Conservation (phyloP, 306 rosid species). For the Cicer cuneatum region DNA sequence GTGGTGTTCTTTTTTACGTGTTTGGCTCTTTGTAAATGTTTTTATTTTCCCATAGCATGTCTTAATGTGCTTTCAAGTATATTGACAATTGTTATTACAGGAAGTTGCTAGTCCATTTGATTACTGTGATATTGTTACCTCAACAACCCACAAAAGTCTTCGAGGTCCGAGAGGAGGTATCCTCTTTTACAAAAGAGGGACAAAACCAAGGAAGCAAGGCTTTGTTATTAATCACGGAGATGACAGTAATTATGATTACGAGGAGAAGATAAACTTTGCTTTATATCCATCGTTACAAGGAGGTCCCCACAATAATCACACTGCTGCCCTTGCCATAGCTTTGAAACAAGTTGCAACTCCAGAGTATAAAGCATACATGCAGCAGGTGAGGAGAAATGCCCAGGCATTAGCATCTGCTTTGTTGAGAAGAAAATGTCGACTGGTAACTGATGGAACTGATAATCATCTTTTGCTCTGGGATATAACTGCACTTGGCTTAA, state of each 20-base stretch:
- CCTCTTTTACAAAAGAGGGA: conserved; percentile 73
- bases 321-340: conserved; percentile 88
- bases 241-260: conserved; percentile 63
- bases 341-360: conserved; percentile 82
- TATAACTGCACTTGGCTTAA: conserved; percentile 71
- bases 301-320: conserved; percentile 88
- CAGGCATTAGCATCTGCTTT: conserved; percentile 76
- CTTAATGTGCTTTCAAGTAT: conserved; percentile 11
- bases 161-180: conserved; percentile 92
- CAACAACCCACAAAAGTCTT: conserved; percentile 92
- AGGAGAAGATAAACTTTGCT: conserved; percentile 85
- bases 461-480: conserved; percentile 94
- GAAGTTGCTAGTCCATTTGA: conserved; percentile 78
- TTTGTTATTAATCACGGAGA: conserved; percentile 55
- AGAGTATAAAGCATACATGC: conserved; percentile 76
- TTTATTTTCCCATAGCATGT: conserved; percentile 1
- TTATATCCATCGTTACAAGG: conserved; percentile 84
- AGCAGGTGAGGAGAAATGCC: conserved; percentile 85
- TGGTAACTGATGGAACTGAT: conserved; percentile 89
- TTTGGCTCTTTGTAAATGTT: not conserved
- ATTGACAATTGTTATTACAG: conserved; percentile 49
- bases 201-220: conserved; percentile 66
- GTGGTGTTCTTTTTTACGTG: not conserved
- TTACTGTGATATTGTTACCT: conserved; percentile 78
- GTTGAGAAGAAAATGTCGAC: conserved; percentile 80